Evolutionary conservation across 2,329 filamentous ascomycete genomes (phyloP), one percentile per base, ranked within the genome.

Genomic region (Ophiostoma sp.): DNA sequence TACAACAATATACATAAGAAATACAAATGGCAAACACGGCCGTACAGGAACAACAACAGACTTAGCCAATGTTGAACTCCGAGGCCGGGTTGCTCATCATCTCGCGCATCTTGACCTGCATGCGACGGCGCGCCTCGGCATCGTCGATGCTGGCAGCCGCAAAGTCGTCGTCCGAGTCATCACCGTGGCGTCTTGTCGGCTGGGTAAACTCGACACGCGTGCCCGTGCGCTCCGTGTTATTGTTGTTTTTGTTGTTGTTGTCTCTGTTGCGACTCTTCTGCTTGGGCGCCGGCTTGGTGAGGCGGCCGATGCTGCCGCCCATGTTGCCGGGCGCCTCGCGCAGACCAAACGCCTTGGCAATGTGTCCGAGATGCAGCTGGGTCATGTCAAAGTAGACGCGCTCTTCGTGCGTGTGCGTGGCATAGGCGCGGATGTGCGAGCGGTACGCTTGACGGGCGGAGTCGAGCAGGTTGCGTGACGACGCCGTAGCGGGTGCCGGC

Each of bases 341-440:
- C 74, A 99, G 81, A 1, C 89, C 95, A 77, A 96, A 99, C 35
- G 91, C 92, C 83, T 99, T 99, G 8, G 94, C 94, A 74, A 95
- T 83, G 82, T 99, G 95, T 3, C 95, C 95, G 8, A 98, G 81
- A 78, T 99, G 95, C 66, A 99, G 81, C 76, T 92, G 87, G 72
- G 92, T 93, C 79, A 97, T 96, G 78, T 98, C 92, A 78, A 99
- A 99, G 77, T 91, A 94, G 68, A 83, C 83, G 68, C 95, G 86
- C 81, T 99, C 95, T 62, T 90, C 89, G 39, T 91, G 89, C 36
- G 94, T 87, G 79, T 99, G 95, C 0, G 95, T 99, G 2, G 95
- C 93, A 78, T 99, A 99, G 0, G 95, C 95, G 69, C 95, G 86
- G 69, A 99, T 90, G 76, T 98, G 94, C 68, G 92, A 95, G 77